A percentile compares a stretch with the other conserved stretches of the same genome.
phyloP scores from a whole-genome alignment of 2,329 filamentous ascomycete species.

The Trichoderma semiorbis region DNA sequence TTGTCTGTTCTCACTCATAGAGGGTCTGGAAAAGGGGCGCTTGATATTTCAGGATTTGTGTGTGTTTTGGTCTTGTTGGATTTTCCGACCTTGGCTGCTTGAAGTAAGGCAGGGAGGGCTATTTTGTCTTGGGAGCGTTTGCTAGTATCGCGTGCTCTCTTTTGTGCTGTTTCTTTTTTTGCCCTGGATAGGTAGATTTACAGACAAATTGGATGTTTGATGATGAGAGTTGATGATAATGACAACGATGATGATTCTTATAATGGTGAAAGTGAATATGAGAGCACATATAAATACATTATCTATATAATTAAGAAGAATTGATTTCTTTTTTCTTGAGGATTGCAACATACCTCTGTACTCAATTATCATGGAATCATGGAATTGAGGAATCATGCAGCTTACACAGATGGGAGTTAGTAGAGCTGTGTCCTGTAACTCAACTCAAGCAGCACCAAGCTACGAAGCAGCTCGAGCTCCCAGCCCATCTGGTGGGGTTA shows the following conservation, averaged over 20 bases:
- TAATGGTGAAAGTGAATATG: neutral
- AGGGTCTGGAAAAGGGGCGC: slow-evolving; percentile 1
- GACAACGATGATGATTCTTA: neutral
- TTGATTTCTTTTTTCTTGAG: neutral
- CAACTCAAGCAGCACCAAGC: neutral
- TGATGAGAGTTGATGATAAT: neutral
- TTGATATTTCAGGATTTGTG: slow-evolving; percentile 3
- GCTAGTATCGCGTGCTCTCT: neutral
- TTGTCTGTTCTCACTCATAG: slow-evolving; percentile 8
- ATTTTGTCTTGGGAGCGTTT: neutral
- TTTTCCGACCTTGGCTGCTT: neutral
- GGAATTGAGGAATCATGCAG: neutral
- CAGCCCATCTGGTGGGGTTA: neutral
- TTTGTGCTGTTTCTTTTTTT: neutral
- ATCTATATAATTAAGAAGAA: neutral
- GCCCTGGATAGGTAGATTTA: neutral
- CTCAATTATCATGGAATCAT: neutral
- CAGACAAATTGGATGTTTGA: slow-evolving; percentile 8
- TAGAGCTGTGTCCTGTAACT: neutral
- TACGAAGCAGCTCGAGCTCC: neutral
- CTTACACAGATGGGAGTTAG: too few species aligned
- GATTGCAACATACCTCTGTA: too few species aligned
- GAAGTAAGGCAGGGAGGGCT: neutral
- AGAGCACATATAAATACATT: neutral
- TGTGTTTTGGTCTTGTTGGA: neutral